These are phyloP conservation scores for Sisymbrium irio DNA, from an alignment of 345 rosid genomes.

Conservation along the genomic window DNA sequence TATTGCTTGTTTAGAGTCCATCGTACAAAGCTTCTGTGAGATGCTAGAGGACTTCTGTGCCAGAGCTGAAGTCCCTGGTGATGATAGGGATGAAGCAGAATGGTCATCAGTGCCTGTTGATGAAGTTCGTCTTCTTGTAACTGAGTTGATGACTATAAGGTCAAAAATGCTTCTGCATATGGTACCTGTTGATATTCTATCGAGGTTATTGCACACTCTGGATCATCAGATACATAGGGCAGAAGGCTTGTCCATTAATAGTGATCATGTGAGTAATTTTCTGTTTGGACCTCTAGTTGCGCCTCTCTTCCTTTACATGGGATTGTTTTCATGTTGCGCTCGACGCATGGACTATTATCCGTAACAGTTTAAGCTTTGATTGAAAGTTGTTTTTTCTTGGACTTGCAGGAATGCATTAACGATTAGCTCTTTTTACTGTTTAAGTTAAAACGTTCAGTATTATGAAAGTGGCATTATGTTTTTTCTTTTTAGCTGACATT, in stretches of 20 bases:
- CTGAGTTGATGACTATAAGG: constrained; percentile 73
- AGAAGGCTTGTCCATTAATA: constrained; percentile 78
- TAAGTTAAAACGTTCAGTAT: neutral
- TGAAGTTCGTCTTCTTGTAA: constrained; percentile 72
- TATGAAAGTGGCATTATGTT: neutral
- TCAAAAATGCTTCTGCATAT: constrained; percentile 78
- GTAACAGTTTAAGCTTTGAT: neutral
- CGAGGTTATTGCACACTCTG: constrained; percentile 62
- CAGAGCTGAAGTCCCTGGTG: constrained; percentile 76
- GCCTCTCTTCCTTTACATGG: neutral
- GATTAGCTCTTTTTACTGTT: neutral
- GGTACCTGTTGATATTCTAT: constrained; percentile 80
- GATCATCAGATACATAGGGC: constrained; percentile 99
- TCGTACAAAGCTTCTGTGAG: constrained; percentile 62
- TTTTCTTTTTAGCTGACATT: constrained; percentile 18
- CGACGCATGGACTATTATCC: constrained; percentile 4
- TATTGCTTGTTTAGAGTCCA: constrained; percentile 51
- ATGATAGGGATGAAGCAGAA: constrained; percentile 85
- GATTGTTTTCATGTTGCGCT: constrained; percentile 16
- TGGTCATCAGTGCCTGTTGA: constrained; percentile 68
- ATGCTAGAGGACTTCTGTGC: constrained; percentile 76
- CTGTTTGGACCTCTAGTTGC: constrained; percentile 1
- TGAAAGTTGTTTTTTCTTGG: constrained; percentile 1
- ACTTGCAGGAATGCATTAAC: constrained; percentile 6
- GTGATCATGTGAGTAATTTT: constrained; percentile 62